These are phyloP conservation scores for Chloromonas sp. DNA, from an alignment of 163 green algal species.

Conservation along the genomic window DNA sequence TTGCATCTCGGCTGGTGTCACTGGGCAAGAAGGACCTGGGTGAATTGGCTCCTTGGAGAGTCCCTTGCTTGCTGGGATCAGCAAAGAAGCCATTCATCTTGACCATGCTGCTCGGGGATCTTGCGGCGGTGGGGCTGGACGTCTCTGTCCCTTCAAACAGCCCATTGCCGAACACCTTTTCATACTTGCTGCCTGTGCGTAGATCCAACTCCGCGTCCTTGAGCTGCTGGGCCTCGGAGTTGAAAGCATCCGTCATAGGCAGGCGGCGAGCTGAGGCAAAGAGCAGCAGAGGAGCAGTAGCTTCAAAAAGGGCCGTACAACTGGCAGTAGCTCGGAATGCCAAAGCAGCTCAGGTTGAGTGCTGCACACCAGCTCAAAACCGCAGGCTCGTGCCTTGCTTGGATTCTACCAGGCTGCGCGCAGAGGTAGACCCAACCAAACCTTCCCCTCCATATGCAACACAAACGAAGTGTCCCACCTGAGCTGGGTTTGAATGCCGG, in stretches of 20 bases:
- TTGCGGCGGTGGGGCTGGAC: background rate
- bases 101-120: background rate
- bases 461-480: no score
- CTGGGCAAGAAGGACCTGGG: background rate
- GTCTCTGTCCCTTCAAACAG: background rate
- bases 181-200: background rate
- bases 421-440: background rate
- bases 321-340: no score
- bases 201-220: constrained; percentile 6
- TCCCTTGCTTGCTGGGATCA: background rate
- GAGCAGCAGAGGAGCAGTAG: background rate
- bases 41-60: background rate
- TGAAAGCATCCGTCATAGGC: constrained; percentile 1
- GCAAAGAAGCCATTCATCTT: constrained; percentile 5
- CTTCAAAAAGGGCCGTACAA: background rate
- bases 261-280: background rate
- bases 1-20: background rate
- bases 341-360: no score
- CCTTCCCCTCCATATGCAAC: background rate
- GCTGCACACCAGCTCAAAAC: no score
- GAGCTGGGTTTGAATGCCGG: background rate
- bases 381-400: no score
- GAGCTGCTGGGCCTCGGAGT: constrained; percentile 3
- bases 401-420: background rate
- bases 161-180: background rate